Percentiles rank a stretch among this genome's conserved stretches.
Evolutionary conservation across 345 rosid species (phyloP).

Genomic region (Euclidium syriacum): DNA sequence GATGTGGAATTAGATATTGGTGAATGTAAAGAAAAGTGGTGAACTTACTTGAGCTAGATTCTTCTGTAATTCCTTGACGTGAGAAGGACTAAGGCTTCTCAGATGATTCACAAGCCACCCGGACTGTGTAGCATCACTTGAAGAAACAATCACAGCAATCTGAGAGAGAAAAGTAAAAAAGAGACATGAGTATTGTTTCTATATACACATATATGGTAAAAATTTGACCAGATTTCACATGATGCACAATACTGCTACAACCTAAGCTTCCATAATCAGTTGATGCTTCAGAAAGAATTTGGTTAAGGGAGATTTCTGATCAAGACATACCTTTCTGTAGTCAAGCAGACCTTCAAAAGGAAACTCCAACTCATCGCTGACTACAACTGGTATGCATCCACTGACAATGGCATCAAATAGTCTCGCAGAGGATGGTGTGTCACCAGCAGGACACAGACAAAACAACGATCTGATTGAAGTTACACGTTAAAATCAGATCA

Average conservation of each 20-base stretch:
- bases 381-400: constrained; percentile 83
- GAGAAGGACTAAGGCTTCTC: constrained; percentile 45
- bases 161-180: constrained; percentile 28
- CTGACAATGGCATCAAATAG: constrained; percentile 87
- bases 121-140: constrained; percentile 59
- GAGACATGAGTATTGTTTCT: neutral
- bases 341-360: constrained; percentile 90
- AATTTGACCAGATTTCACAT: neutral
- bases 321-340: constrained; percentile 57
- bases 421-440: constrained; percentile 89
- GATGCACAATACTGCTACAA: neutral
- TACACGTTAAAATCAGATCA: neutral
- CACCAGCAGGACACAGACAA: constrained; percentile 89
- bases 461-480: constrained; percentile 50
- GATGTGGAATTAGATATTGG: neutral
- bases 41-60: constrained; percentile 63
- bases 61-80: constrained; percentile 47
- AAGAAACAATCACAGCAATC: constrained; percentile 74
- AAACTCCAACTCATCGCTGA: constrained; percentile 81
- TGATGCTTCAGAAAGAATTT: neutral
- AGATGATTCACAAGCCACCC: constrained; percentile 65
- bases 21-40: neutral
- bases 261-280: neutral
- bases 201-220: neutral
- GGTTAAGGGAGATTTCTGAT: neutral